phyloP scores from a whole-genome alignment of 345 rosid genomes.

The Moringa oleifera region DNA sequence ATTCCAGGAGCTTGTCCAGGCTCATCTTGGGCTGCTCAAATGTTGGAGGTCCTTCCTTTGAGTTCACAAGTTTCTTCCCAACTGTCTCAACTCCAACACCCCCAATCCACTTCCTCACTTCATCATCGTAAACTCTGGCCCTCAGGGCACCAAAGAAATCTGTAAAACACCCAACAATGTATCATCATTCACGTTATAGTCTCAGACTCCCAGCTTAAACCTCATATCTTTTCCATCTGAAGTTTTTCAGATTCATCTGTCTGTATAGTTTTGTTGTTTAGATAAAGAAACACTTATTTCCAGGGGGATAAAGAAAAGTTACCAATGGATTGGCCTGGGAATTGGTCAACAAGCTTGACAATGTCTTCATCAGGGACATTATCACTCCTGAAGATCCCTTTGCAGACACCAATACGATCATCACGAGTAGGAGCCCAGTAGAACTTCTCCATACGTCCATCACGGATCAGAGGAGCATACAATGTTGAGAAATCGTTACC shows the following conservation, averaged over 20 bases:
- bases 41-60: conserved; percentile 69
- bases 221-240: too few species aligned
- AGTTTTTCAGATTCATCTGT: too few species aligned
- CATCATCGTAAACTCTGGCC: conserved; percentile 96
- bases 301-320: background rate
- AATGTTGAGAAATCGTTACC: conserved; percentile 99
- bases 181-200: too few species aligned
- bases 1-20: conserved; percentile 63
- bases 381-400: conserved; percentile 73
- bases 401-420: conserved; percentile 89
- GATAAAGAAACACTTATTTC: background rate
- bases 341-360: conserved; percentile 70
- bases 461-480: conserved; percentile 98
- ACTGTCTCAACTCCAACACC: conserved; percentile 52
- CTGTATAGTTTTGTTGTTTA: too few species aligned
- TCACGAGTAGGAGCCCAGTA: conserved; percentile 99
- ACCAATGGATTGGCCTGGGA: conserved; percentile 99
- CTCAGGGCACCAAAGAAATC: conserved; percentile 95
- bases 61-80: conserved; percentile 91
- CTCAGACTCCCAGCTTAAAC: too few species aligned
- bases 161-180: conserved; percentile 16
- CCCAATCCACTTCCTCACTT: conserved; percentile 82
- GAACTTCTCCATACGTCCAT: conserved; percentile 99
- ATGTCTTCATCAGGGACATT: conserved; percentile 41
- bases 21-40: conserved; percentile 82